Evolutionary conservation across 164 flowering plant genomes (phyloP).

Genomic region (Annona cherimola): DNA sequence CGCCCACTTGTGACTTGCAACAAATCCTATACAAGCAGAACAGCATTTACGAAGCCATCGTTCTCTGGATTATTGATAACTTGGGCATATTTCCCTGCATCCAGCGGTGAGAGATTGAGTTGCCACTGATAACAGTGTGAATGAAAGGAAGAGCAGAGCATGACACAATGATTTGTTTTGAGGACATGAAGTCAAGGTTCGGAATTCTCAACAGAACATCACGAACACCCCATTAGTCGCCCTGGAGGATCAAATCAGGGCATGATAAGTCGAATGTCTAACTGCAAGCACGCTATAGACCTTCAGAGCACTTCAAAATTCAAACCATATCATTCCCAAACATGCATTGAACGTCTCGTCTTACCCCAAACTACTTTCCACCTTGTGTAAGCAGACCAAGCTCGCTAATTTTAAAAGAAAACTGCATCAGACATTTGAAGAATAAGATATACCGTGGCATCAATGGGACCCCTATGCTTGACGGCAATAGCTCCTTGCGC

Average conservation of each 20-base stretch:
- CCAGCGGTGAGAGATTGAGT: background rate
- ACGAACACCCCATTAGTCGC: too few relatives aligned
- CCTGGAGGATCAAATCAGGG: too few relatives aligned
- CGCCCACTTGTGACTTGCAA: too few relatives aligned
- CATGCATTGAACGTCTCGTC: background rate
- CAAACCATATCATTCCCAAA: too few relatives aligned
- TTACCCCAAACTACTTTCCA: constrained; percentile 99
- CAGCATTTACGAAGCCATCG: constrained; percentile 90
- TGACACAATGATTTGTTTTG: too few relatives aligned
- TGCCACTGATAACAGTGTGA: too few relatives aligned
- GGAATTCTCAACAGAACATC: too few relatives aligned
- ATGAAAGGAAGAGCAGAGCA: too few relatives aligned
- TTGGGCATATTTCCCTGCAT: constrained; percentile 88
- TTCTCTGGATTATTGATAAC: constrained; percentile 95
- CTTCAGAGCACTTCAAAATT: too few relatives aligned
- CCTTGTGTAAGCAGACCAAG: constrained; percentile 98
- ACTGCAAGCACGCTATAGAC: too few relatives aligned
- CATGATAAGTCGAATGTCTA: too few relatives aligned
- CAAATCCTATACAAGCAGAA: constrained; percentile 56
- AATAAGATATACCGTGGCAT: background rate
- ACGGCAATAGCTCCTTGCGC: background rate
- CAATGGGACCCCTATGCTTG: background rate
- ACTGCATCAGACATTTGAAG: background rate
- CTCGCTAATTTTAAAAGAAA: constrained; percentile 66
- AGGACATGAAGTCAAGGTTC: too few relatives aligned